phyloP scores from a whole-genome alignment of 306 rosid species.

The Cucurbita ficifolia region DNA sequence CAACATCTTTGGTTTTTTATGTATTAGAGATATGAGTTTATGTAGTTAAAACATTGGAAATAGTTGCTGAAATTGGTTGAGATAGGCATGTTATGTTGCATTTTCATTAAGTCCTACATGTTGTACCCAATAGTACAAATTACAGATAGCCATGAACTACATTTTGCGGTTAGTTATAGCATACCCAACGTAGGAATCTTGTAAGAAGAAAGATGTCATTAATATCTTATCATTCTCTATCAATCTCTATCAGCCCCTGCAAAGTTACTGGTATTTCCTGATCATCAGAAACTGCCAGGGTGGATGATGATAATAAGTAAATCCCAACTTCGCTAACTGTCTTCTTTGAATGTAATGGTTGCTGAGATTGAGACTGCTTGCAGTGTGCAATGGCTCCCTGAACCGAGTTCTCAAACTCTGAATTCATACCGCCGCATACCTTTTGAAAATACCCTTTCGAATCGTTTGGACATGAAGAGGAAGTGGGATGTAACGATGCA shows the following conservation, averaged over 20 bases:
- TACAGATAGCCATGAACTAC: conserved; percentile 6
- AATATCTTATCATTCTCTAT: background rate
- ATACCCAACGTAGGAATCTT: background rate
- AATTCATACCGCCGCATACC: conserved; percentile 62
- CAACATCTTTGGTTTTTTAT: too few relatives aligned
- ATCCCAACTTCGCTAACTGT: conserved; percentile 36
- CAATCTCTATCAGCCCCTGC: conserved; percentile 29
- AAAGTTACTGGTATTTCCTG: conserved; percentile 36
- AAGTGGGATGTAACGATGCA: conserved; percentile 8
- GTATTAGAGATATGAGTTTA: too few relatives aligned
- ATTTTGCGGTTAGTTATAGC: background rate
- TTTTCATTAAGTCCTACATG: conserved; percentile 5
- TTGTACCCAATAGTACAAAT: background rate
- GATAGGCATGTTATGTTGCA: conserved; percentile 6
- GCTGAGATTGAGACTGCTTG: conserved; percentile 59
- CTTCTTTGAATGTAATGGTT: conserved; percentile 29
- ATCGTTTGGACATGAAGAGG: conserved; percentile 39
- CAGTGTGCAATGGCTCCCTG: conserved; percentile 98
- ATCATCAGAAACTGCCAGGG: conserved; percentile 32
- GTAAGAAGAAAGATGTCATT: background rate
- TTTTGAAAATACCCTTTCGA: conserved; percentile 42
- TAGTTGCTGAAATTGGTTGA: conserved; percentile 1
- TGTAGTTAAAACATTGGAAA: background rate
- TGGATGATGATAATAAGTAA: conserved; percentile 36
- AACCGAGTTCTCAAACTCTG: conserved; percentile 73